These are phyloP conservation scores for Chytriomyces sp. DNA, from an alignment of 192 early-diverging fungal species.

Conservation along the genomic window DNA sequence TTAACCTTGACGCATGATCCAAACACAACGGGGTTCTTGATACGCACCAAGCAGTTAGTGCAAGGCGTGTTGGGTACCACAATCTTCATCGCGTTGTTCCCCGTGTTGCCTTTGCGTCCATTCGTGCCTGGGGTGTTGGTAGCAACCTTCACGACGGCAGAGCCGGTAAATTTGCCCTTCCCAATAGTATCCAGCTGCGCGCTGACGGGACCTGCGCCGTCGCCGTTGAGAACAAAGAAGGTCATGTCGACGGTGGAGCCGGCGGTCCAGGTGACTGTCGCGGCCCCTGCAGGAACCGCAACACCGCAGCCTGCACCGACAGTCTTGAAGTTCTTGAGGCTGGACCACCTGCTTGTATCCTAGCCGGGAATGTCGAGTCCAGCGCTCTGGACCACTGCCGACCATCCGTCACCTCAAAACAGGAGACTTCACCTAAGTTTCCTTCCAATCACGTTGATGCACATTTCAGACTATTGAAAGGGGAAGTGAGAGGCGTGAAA, in stretches of 20 bases:
- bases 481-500: neutral
- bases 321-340: neutral
- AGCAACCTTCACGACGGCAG: constrained; percentile 7
- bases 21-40: constrained; percentile 18
- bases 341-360: constrained; percentile 65
- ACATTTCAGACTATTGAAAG: constrained; percentile 66
- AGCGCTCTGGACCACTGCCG: constrained; percentile 77
- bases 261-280: constrained; percentile 8
- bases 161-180: neutral
- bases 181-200: constrained; percentile 18
- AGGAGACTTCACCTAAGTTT: constrained; percentile 88
- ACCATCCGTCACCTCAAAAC: constrained; percentile 60
- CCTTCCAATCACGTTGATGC: constrained; percentile 77
- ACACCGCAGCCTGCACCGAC: neutral
- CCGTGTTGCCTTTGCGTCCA: constrained; percentile 4
- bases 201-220: constrained; percentile 20
- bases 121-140: constrained; percentile 6
- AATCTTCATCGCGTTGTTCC: neutral
- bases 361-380: constrained; percentile 84
- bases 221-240: constrained; percentile 23
- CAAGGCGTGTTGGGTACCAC: neutral
- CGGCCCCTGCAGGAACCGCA: neutral
- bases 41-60: neutral
- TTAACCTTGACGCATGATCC: constrained; percentile 10
- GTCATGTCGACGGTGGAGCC: constrained; percentile 14